phyloP scores from a whole-genome alignment of 1,284 basidiomycete genomes.

The Volvariella volvacea region DNA sequence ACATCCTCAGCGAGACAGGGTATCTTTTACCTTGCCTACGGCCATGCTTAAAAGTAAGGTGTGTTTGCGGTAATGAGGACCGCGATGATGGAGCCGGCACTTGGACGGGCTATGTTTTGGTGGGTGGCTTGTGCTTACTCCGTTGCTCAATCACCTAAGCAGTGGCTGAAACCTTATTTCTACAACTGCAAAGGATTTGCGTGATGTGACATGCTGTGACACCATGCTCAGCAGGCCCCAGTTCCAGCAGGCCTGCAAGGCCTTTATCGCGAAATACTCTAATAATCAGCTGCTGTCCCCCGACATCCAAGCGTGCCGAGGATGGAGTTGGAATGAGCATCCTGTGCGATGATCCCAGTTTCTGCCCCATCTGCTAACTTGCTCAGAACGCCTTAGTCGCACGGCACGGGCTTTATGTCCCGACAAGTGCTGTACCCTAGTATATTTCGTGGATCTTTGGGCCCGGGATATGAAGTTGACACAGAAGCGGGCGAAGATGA shows the following conservation, averaged over 20 bases:
- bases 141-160: slow-evolving; percentile 15
- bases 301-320: slow-evolving; percentile 7
- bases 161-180: slow-evolving; percentile 41
- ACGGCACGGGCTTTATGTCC: slow-evolving; percentile 41
- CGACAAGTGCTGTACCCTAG: slow-evolving; percentile 19
- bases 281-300: slow-evolving; percentile 5
- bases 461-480: background rate
- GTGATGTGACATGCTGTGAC: slow-evolving; percentile 14
- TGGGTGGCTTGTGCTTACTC: slow-evolving; percentile 8
- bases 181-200: slow-evolving; percentile 42
- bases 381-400: slow-evolving; percentile 6
- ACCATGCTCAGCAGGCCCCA: slow-evolving; percentile 47
- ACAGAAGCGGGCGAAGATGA: slow-evolving; percentile 26
- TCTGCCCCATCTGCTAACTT: slow-evolving; percentile 4
- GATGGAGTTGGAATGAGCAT: slow-evolving; percentile 49
- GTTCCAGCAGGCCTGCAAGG: slow-evolving; percentile 57
- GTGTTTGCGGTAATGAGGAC: slow-evolving; percentile 32
- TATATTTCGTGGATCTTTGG: background rate
- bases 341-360: slow-evolving; percentile 12
- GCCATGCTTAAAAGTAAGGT: slow-evolving; percentile 61
- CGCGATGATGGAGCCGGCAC: slow-evolving; percentile 30
- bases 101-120: slow-evolving; percentile 47
- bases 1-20: background rate
- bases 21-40: slow-evolving; percentile 71
- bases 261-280: slow-evolving; percentile 31